Evolutionary conservation across 768 basidiomycete genomes (phyloP).

Genomic region (Hericium alpestre): DNA sequence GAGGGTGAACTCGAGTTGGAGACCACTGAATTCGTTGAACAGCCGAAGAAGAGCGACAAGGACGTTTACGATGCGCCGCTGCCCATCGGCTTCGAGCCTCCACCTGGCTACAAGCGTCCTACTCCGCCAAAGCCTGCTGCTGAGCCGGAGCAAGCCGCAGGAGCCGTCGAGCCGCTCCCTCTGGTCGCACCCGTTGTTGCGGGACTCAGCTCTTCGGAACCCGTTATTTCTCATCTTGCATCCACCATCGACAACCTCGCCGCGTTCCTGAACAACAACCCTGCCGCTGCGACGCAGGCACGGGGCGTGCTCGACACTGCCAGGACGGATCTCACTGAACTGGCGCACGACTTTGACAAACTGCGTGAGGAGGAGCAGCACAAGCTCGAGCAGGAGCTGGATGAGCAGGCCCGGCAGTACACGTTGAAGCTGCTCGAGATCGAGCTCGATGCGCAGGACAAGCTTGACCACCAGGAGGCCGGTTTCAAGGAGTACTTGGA

Average conservation of each 20-base stretch:
- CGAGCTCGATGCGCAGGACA: conserved; percentile 79
- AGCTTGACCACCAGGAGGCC: conserved; percentile 76
- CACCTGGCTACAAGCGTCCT: conserved; percentile 74
- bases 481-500: conserved; percentile 76
- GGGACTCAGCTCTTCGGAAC: conserved; percentile 66
- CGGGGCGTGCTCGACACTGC: conserved; percentile 71
- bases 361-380: conserved; percentile 71
- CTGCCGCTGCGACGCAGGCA: conserved; percentile 55
- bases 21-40: conserved; percentile 8
- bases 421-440: conserved; percentile 68
- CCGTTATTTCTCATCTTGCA: conserved; percentile 88
- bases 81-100: conserved; percentile 91
- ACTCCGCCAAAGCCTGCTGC: conserved; percentile 34
- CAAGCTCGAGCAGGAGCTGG: conserved; percentile 54
- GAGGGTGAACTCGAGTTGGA: conserved; percentile 11
- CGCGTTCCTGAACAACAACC: conserved; percentile 67
- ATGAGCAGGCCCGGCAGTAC: conserved; percentile 81
- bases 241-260: conserved; percentile 88
- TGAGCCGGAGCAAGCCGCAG: conserved; percentile 14
- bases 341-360: conserved; percentile 67
- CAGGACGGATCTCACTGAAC: conserved; percentile 66
- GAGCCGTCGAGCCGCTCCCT: conserved; percentile 45
- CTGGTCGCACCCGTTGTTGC: conserved; percentile 74
- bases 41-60: conserved; percentile 16
- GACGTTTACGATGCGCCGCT: conserved; percentile 60